These are phyloP conservation scores for Yarrowia deformans DNA, from an alignment of 805 yeast genomes.

Conservation along the genomic window DNA sequence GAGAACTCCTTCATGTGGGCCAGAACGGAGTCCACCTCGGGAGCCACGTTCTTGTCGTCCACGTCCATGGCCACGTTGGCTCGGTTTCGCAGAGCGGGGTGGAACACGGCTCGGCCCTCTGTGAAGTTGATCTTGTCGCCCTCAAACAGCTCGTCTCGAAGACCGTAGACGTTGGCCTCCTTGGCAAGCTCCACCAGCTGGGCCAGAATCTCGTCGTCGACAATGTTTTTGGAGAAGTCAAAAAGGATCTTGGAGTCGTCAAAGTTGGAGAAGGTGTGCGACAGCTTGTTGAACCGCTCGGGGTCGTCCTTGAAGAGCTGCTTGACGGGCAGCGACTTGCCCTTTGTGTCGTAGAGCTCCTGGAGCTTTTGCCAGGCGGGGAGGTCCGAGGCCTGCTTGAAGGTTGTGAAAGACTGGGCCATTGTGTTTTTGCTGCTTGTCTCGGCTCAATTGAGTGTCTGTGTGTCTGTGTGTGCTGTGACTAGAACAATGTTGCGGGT, in stretches of 20 bases:
- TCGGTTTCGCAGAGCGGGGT: slow-evolving; percentile 95
- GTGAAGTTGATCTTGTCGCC: slow-evolving; percentile 96
- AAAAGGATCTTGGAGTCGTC: slow-evolving; percentile 90
- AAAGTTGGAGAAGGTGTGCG: slow-evolving; percentile 79
- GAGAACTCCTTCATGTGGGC: slow-evolving; percentile 97
- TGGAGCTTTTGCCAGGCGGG: slow-evolving; percentile 87
- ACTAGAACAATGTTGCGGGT: background rate
- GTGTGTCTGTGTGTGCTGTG: too few relatives aligned
- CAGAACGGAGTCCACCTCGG: slow-evolving; percentile 89
- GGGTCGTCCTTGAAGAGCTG: slow-evolving; percentile 80
- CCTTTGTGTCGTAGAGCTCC: slow-evolving; percentile 69
- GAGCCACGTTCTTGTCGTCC: slow-evolving; percentile 87
- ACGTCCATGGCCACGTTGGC: slow-evolving; percentile 82
- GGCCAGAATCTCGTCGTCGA: slow-evolving; percentile 80
- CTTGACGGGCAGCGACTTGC: slow-evolving; percentile 74
- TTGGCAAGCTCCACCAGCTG: slow-evolving; percentile 79
- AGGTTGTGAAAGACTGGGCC: slow-evolving; percentile 53
- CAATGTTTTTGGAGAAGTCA: slow-evolving; percentile 93
- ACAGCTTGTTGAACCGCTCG: slow-evolving; percentile 74
- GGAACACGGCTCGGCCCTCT: slow-evolving; percentile 92
- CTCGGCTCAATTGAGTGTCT: background rate
- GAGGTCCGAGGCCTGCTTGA: slow-evolving; percentile 71
- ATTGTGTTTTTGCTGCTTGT: slow-evolving; percentile 35
- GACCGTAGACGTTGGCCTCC: slow-evolving; percentile 84
- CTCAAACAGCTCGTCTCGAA: slow-evolving; percentile 89